Conservation (phyloP, 2,329 filamentous ascomycete genomes). For the Cordyceps javanica region DNA sequence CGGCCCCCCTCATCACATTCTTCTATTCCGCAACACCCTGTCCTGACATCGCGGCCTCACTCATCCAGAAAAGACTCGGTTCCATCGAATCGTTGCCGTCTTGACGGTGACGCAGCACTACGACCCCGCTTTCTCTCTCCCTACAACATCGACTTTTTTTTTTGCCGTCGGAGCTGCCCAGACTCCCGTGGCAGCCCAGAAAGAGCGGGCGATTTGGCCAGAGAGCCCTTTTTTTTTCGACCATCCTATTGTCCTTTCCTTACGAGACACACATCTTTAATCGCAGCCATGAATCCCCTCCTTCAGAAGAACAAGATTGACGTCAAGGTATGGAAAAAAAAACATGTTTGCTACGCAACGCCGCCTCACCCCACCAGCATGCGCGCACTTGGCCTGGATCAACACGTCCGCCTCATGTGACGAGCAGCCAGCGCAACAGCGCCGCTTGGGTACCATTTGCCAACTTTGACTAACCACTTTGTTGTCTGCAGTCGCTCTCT, state of each 20-base stretch:
- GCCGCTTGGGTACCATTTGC: background rate
- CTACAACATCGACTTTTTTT: constrained; percentile 1
- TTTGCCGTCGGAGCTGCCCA: background rate
- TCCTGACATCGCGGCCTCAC: background rate
- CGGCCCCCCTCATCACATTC: background rate
- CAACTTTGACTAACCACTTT: background rate
- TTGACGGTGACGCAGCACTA: constrained; percentile 3
- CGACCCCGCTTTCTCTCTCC: constrained; percentile 7
- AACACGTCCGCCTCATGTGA: background rate
- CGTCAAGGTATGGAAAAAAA: constrained; percentile 73
- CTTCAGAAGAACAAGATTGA: constrained; percentile 99
- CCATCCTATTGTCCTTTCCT: background rate
- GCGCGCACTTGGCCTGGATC: background rate
- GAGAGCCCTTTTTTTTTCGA: background rate
- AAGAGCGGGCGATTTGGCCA: background rate
- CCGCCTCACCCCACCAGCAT: background rate
- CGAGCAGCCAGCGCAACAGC: background rate
- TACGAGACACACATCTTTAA: background rate
- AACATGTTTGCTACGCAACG: background rate
- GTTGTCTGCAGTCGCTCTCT: constrained; percentile 63
- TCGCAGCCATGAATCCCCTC: constrained; percentile 75
- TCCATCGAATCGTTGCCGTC: background rate
- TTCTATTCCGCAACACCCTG: background rate
- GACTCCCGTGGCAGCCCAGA: background rate
- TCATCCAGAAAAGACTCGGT: background rate